Conservation (phyloP, 768 basidiomycete genomes). For the Cantharellus cinnabarinus region DNA sequence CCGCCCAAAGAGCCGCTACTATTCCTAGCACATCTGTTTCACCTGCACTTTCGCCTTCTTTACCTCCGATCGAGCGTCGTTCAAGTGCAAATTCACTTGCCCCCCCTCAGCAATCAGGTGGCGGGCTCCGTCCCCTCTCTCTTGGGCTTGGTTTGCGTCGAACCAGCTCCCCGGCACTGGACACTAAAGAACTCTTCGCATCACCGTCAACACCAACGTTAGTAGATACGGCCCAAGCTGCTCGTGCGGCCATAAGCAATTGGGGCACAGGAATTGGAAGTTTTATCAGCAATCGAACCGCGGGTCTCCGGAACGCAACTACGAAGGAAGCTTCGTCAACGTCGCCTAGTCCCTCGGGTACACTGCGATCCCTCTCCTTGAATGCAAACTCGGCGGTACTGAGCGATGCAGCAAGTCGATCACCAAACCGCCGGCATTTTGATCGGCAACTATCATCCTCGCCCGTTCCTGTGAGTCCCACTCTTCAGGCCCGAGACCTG, state of each 20-base stretch:
- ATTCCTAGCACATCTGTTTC: slow-evolving; percentile 1
- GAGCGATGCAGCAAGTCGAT: no score
- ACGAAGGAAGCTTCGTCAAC: neutral
- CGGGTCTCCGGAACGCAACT: neutral
- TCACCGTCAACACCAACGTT: neutral
- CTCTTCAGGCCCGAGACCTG: neutral
- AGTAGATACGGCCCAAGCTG: neutral
- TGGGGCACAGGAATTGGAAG: neutral
- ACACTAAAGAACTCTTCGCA: neutral
- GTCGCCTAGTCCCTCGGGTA: no score
- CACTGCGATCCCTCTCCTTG: no score
- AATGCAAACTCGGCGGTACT: no score
- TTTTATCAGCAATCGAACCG: neutral
- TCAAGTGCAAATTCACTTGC: neutral
- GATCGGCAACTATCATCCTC: neutral
- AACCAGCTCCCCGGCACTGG: neutral
- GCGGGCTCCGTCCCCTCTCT: slow-evolving; percentile 6
- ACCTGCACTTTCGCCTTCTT: neutral
- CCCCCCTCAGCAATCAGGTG: neutral
- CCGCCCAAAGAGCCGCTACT: slow-evolving; percentile 5
- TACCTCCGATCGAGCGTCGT: neutral
- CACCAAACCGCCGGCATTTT: no score
- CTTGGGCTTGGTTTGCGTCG: slow-evolving; percentile 1
- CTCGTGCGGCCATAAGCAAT: neutral
- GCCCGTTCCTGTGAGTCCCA: neutral